A percentile compares a stretch with the other conserved stretches of the same genome.
These are phyloP conservation scores for Taiozyma sp. DNA, from an alignment of 1,139 yeast genomes.

Conservation along the genomic window DNA sequence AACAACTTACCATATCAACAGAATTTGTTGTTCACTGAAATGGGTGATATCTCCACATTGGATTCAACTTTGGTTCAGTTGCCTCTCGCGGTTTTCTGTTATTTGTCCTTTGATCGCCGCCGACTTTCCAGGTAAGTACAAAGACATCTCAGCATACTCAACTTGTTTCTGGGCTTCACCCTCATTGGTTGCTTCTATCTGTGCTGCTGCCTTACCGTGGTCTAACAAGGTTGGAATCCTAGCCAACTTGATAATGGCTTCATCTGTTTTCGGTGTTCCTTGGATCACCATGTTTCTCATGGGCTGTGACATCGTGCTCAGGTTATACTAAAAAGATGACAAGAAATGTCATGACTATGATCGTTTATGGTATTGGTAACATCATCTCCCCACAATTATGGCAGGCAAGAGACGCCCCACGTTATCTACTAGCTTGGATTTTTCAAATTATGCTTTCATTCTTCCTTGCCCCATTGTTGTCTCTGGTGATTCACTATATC, in stretches of 20 bases:
- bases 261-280: conserved; percentile 36
- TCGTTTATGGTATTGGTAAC: conserved; percentile 34
- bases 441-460: conserved; percentile 47
- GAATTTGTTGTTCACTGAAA: conserved; percentile 19
- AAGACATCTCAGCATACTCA: conserved; percentile 30
- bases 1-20: conserved; percentile 33
- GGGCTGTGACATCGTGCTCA: conserved; percentile 31
- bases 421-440: conserved; percentile 45
- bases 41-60: conserved; percentile 30
- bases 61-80: conserved; percentile 48
- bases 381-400: conserved; percentile 43
- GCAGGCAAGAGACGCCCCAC: conserved; percentile 34
- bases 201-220: conserved; percentile 38
- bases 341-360: conserved; percentile 34
- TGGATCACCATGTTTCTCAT: conserved; percentile 37
- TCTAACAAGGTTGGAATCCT: conserved; percentile 32
- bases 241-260: conserved; percentile 33
- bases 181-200: conserved; percentile 38
- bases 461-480: conserved; percentile 34
- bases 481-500: conserved; percentile 36
- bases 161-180: conserved; percentile 37
- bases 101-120: conserved; percentile 25
- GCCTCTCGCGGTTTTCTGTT: conserved; percentile 41
- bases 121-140: conserved; percentile 9
- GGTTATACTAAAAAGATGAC: conserved; percentile 38